Base-by-base conservation (phyloP, 176 grass and related monocot genomes). In the Dendrocalamus sinicus region DNA sequence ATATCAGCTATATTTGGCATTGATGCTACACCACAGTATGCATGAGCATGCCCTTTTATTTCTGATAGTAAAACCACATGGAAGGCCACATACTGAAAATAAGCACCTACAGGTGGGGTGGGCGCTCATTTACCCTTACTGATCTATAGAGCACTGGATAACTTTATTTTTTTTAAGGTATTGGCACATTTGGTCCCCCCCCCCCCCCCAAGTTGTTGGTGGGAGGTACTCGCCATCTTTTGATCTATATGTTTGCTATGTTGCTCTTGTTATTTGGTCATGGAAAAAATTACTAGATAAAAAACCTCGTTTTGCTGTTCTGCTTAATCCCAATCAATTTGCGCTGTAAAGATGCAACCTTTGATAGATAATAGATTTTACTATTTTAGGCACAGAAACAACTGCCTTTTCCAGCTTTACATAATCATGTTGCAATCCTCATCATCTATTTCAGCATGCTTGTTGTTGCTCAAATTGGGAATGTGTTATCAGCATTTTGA, bases 391-490 rank as follows among this genome's bases (percentile, higher is more conserved):
- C 54, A 63, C 70, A 83, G 32, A 73, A 73, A 71, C n/a, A 15
- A 23, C 17, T 23, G 8, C 17, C 70, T 16, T 81, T 73, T 83
- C 12, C n/a, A 9, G 70, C 60, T 63, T 83, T 63, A 74, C 44
- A 67, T 24, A 7, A 24, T 51, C 32, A 23, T n/a, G 26, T 75
- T 62, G 35, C 19, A 20, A 26, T 46, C 32, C 39, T 67, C 23
- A 77, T 84, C 61, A 84, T 83, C 32, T 62, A 70, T 77, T 22
- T 68, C 0, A 8, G 20, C 65, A 83, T 41, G 15, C 20, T 47
- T 76, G 70, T 68, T 68, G 50, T 58, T 67, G 9, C 52, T 70
- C 54, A 88, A 83, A 63, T 74, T 85, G 39, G 37, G 58, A 12
- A 66, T 73, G 81, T 24, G 17, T 14, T 45, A 47, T 59, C 67